Conservation (phyloP, 805 yeast genomes). For the Starmerella gropengiesseri region DNA sequence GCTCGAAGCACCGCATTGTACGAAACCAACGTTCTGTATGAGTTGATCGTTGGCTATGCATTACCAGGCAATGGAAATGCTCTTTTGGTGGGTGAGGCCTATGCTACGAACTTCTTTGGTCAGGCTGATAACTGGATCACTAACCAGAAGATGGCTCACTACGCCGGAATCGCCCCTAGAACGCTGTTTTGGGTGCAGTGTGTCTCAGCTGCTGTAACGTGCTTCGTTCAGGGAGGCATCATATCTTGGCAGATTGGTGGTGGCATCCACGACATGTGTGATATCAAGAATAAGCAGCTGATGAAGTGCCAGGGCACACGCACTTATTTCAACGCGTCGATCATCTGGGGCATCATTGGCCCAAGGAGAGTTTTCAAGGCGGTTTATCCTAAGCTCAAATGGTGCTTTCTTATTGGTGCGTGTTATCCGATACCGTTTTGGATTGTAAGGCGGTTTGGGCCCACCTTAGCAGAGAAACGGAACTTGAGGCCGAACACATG, state of each 20-base stretch:
- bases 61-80: constrained; percentile 47
- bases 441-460: constrained; percentile 10
- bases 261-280: constrained; percentile 28
- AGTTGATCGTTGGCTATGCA: constrained; percentile 49
- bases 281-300: constrained; percentile 28
- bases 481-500: constrained; percentile 32
- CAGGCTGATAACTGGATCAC: constrained; percentile 54
- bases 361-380: constrained; percentile 42
- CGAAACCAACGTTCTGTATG: constrained; percentile 50
- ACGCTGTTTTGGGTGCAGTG: constrained; percentile 19
- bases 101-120: constrained; percentile 47
- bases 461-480: constrained; percentile 1
- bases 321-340: constrained; percentile 41
- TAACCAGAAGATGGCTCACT: constrained; percentile 47
- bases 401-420: constrained; percentile 51
- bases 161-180: constrained; percentile 28
- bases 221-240: constrained; percentile 20
- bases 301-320: constrained; percentile 35
- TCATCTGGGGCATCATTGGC: constrained; percentile 51
- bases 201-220: constrained; percentile 11
- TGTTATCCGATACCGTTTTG: constrained; percentile 19
- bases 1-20: constrained; percentile 43
- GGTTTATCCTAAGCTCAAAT: constrained; percentile 48
- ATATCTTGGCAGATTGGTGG: constrained; percentile 17
- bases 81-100: constrained; percentile 40